Evolutionary conservation across 2,329 filamentous ascomycete genomes (phyloP).

Genomic region (Dactylellina drechsleri): DNA sequence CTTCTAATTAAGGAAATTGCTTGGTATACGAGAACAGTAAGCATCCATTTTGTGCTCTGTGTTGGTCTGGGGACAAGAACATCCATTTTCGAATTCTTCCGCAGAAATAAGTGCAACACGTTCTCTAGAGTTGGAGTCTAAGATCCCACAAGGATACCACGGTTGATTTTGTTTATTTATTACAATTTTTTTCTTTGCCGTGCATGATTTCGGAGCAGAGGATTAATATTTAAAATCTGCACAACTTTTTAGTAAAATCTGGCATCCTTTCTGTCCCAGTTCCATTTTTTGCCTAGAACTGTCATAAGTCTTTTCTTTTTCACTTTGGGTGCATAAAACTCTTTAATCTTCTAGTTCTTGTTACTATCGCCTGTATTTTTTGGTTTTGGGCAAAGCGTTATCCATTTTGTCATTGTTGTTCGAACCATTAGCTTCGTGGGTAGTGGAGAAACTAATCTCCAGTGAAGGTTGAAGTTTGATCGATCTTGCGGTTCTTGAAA

Average conservation of each 20-base stretch:
- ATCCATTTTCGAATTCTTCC: too few relatives aligned
- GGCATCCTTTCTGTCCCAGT: constrained; percentile 40
- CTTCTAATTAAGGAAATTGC: too few relatives aligned
- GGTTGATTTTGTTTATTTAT: too few relatives aligned
- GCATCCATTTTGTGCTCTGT: too few relatives aligned
- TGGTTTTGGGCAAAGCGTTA: background rate
- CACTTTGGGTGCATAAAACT: background rate
- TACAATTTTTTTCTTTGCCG: too few relatives aligned
- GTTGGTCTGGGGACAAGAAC: too few relatives aligned
- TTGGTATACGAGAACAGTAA: too few relatives aligned
- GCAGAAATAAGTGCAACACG: too few relatives aligned
- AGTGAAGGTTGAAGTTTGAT: constrained; percentile 31
- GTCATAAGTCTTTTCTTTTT: constrained; percentile 3
- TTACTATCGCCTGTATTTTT: background rate
- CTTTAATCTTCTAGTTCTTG: constrained; percentile 32
- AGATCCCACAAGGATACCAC: too few relatives aligned
- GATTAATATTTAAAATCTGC: too few relatives aligned
- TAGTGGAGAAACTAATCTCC: background rate
- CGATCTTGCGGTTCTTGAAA: background rate
- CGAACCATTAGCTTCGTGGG: background rate
- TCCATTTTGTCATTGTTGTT: background rate
- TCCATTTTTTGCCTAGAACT: constrained; percentile 7
- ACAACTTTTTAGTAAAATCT: background rate
- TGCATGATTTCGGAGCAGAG: too few relatives aligned
- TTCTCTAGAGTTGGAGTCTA: too few relatives aligned